Evolutionary conservation across 2,329 filamentous ascomycete species (phyloP).

Genomic region (Elsinoe fawcettii): DNA sequence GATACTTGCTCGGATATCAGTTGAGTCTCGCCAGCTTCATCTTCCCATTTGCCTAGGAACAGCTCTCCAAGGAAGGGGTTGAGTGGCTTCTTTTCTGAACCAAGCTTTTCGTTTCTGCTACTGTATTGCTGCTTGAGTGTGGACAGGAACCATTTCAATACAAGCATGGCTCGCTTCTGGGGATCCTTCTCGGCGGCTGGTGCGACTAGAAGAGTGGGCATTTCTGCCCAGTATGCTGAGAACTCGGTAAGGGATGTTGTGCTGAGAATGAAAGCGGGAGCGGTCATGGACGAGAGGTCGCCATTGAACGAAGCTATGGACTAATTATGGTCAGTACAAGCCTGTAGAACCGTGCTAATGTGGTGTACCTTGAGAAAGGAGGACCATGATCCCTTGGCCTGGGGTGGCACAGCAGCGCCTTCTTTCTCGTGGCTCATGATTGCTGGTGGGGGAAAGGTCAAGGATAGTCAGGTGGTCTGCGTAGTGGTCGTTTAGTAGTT

Average conservation of each 20-base stretch:
- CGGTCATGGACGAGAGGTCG: slow-evolving; percentile 49
- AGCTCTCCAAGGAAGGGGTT: slow-evolving; percentile 95
- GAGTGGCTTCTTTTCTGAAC: slow-evolving; percentile 94
- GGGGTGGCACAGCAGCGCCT: slow-evolving; percentile 39
- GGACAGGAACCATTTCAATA: slow-evolving; percentile 94
- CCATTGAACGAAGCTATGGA: slow-evolving; percentile 50
- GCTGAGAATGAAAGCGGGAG: slow-evolving; percentile 49
- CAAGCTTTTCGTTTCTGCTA: slow-evolving; percentile 67
- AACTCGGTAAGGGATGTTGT: slow-evolving; percentile 50
- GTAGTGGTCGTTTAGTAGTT: not conserved
- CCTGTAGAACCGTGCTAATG: not conserved
- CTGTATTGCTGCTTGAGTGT: slow-evolving; percentile 82
- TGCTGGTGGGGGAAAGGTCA: not conserved
- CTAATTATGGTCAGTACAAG: slow-evolving; percentile 24
- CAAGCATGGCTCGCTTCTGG: slow-evolving; percentile 71
- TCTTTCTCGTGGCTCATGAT: slow-evolving; percentile 28
- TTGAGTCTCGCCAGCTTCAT: slow-evolving; percentile 70
- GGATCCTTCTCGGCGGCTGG: slow-evolving; percentile 72
- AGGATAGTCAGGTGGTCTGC: no score
- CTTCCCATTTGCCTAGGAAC: slow-evolving; percentile 85
- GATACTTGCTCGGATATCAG: slow-evolving; percentile 92
- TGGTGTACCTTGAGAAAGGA: slow-evolving; percentile 41
- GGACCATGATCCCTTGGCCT: slow-evolving; percentile 41
- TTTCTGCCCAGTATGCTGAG: slow-evolving; percentile 51
- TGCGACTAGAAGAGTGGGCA: slow-evolving; percentile 63